Evolutionary conservation across 306 rosid species (phyloP).

Genomic region (Arachis stenosperma): DNA sequence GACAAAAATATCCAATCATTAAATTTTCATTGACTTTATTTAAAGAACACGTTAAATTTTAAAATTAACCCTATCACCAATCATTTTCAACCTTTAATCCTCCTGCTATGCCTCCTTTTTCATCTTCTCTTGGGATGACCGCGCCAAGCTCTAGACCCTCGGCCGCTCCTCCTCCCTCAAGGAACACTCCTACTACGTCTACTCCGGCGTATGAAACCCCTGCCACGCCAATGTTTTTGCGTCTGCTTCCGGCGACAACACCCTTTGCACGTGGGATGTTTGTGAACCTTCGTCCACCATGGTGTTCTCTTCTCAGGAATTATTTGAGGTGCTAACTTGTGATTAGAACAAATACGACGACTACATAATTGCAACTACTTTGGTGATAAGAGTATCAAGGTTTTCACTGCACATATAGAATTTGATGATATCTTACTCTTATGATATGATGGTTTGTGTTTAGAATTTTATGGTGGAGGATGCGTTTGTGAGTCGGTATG

Average conservation of each 20-base stretch:
- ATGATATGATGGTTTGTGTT: conserved; percentile 87
- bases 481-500: conserved; percentile 80
- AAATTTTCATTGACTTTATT: no score
- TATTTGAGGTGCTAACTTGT: conserved; percentile 63
- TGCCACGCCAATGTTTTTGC: conserved; percentile 91
- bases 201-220: conserved; percentile 88
- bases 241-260: conserved; percentile 92
- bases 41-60: no score
- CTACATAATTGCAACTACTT: conserved; percentile 71
- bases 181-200: conserved; percentile 91
- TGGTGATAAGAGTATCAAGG: conserved; percentile 73
- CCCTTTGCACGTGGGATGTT: conserved; percentile 86
- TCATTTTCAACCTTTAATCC: conserved; percentile 18
- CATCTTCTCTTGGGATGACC: conserved; percentile 89
- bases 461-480: conserved; percentile 95
- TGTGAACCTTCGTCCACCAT: conserved; percentile 82
- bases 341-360: conserved; percentile 97
- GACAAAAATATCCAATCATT: no score
- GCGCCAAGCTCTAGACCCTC: conserved; percentile 82
- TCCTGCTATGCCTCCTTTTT: conserved; percentile 88
- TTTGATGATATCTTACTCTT: conserved; percentile 74
- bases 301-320: conserved; percentile 80
- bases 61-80: no score
- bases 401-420: conserved; percentile 78
- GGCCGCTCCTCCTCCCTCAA: conserved; percentile 82